phyloP scores from a whole-genome alignment of 1,139 yeast genomes.

The Suhomyces wounanorum region DNA sequence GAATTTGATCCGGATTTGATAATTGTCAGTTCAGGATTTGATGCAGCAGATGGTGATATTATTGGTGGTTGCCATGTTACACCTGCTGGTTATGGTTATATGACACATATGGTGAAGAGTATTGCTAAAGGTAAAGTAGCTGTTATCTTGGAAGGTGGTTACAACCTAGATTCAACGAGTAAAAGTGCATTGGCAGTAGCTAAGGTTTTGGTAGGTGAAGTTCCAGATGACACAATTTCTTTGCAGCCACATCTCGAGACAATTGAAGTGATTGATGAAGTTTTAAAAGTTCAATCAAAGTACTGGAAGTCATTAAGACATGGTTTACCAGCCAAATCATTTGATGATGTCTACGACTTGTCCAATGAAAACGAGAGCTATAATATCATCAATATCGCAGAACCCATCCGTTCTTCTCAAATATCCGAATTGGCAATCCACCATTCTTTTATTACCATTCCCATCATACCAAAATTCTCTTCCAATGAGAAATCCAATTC shows the following conservation, averaged over 20 bases:
- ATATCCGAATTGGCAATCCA: constrained; percentile 55
- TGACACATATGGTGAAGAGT: constrained; percentile 90
- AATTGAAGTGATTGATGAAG: constrained; percentile 84
- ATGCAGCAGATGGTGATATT: constrained; percentile 97
- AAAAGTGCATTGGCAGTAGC: constrained; percentile 91
- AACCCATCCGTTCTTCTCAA: constrained; percentile 75
- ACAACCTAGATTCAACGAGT: constrained; percentile 87
- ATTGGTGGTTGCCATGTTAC: constrained; percentile 98
- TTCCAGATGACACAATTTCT: constrained; percentile 74
- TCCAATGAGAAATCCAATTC: constrained; percentile 13
- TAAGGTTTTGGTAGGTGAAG: constrained; percentile 89
- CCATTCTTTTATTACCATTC: constrained; percentile 66
- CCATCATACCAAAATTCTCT: constrained; percentile 51
- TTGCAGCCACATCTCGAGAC: constrained; percentile 74
- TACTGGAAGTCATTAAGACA: constrained; percentile 87
- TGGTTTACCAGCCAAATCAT: constrained; percentile 49
- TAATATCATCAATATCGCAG: constrained; percentile 54
- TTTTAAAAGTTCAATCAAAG: constrained; percentile 74
- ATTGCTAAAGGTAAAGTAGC: constrained; percentile 87
- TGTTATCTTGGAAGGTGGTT: constrained; percentile 95
- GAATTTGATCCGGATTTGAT: constrained; percentile 94
- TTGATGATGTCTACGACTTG: constrained; percentile 46
- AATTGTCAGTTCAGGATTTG: constrained; percentile 93
- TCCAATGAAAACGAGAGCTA: constrained; percentile 30
- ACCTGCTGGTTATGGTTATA: constrained; percentile 94